phyloP scores from a whole-genome alignment of 768 basidiomycete species.

The Kwoniella mangroviensis region DNA sequence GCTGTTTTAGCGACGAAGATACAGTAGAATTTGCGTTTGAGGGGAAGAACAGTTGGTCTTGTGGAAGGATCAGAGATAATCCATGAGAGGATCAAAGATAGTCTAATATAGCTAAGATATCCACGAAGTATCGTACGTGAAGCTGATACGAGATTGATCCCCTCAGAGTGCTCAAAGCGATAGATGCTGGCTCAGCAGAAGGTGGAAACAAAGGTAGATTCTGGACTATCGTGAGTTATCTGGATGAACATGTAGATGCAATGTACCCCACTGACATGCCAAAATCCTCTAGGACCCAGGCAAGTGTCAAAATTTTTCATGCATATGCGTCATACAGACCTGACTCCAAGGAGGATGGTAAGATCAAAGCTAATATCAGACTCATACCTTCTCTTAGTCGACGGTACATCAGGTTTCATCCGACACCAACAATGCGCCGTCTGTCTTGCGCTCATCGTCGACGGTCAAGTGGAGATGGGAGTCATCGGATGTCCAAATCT shows the following conservation, averaged over 20 bases:
- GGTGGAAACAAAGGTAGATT: constrained; percentile 70
- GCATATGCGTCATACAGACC: background rate
- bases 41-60: too few species aligned
- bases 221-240: constrained; percentile 56
- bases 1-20: too few species aligned
- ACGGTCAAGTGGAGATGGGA: constrained; percentile 77
- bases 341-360: background rate
- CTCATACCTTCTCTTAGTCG: constrained; percentile 76
- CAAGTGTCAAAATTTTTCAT: constrained; percentile 9
- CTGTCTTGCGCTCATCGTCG: constrained; percentile 80
- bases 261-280: constrained; percentile 8
- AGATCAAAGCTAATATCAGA: background rate
- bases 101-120: too few species aligned
- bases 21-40: too few species aligned
- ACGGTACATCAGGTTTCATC: constrained; percentile 92
- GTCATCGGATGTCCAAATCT: constrained; percentile 94
- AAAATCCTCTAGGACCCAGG: constrained; percentile 21
- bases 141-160: background rate
- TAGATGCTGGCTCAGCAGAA: constrained; percentile 71
- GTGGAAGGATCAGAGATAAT: too few species aligned
- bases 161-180: constrained; percentile 73
- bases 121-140: too few species aligned
- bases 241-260: background rate
- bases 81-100: too few species aligned
- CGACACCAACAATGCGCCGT: constrained; percentile 92